These are phyloP conservation scores for Zoysia matrella DNA, from an alignment of 202 grass and related monocot genomes.

Conservation along the genomic window DNA sequence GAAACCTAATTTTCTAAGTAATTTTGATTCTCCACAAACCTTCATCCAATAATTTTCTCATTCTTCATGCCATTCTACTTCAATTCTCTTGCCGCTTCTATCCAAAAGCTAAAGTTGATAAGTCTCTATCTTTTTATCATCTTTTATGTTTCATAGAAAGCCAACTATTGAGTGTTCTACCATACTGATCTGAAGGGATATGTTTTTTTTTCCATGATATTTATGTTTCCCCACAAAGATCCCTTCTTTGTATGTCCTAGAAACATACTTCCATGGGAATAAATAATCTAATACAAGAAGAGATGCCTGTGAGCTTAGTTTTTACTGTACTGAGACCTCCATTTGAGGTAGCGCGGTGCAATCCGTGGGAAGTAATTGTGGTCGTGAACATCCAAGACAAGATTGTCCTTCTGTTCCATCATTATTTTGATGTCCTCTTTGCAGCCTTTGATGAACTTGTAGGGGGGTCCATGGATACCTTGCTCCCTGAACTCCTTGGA, in stretches of 20 bases:
- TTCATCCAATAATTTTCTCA: not conserved
- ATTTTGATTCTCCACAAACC: not conserved
- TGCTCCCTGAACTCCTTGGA: slow-evolving; percentile 45
- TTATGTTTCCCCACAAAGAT: not conserved
- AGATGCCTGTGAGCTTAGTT: not conserved
- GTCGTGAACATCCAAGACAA: slow-evolving; percentile 39
- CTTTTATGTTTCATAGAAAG: not conserved
- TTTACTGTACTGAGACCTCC: slow-evolving; percentile 59
- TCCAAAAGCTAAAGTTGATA: not conserved
- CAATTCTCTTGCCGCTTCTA: not conserved
- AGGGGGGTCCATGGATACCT: slow-evolving; percentile 54
- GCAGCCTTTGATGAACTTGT: slow-evolving; percentile 53
- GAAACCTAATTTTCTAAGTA: not conserved
- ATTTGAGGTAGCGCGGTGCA: slow-evolving; percentile 41
- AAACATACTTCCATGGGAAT: not conserved
- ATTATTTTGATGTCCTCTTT: slow-evolving; percentile 43
- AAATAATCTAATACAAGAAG: not conserved
- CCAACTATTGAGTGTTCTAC: not conserved
- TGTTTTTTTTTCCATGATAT: not conserved
- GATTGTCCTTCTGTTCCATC: not conserved
- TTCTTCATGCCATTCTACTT: not conserved
- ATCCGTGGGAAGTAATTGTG: slow-evolving; percentile 48
- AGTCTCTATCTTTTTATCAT: too few species aligned
- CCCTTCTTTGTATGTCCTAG: not conserved
- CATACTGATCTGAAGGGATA: too few species aligned